Conservation (phyloP, 2,329 filamentous ascomycete species). For the Calonectria ilicicola region DNA sequence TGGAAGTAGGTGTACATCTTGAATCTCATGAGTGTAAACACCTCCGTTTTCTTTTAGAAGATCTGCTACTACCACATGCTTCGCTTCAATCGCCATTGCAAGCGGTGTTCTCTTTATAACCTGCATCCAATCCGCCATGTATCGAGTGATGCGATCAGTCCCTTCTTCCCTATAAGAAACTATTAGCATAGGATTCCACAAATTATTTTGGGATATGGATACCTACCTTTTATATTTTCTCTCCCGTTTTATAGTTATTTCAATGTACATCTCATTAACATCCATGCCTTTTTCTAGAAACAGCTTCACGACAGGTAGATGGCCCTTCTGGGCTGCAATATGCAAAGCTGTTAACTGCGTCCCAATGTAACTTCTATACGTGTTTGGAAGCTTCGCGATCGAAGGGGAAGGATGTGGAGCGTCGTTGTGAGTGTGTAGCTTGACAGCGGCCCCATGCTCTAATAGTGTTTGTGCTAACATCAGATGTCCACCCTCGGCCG, state of each 20-base stretch:
- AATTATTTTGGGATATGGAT: not conserved
- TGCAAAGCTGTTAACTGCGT: not conserved
- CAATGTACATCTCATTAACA: not conserved
- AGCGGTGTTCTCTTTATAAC: not conserved
- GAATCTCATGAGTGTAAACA: not conserved
- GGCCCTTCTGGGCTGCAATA: not conserved
- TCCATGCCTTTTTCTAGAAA: not conserved
- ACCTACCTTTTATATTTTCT: not conserved
- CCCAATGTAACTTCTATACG: not conserved
- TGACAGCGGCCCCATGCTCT: not conserved
- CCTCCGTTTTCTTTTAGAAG: not conserved
- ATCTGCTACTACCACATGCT: not conserved
- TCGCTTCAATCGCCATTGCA: not conserved
- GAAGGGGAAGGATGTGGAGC: not conserved
- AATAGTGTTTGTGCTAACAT: not conserved
- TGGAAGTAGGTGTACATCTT: not conserved
- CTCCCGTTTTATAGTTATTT: not conserved
- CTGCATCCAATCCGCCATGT: not conserved
- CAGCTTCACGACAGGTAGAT: not conserved
- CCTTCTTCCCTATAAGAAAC: not conserved
- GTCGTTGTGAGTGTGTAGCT: not conserved
- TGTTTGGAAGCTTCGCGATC: not conserved
- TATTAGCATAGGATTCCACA: not conserved
- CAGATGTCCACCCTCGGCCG: not conserved
- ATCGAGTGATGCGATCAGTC: not conserved